Percentiles rank a stretch among this genome's conserved stretches.
Evolutionary conservation across 257 asterid species (phyloP).

Genomic region (Mitragyna speciosa): DNA sequence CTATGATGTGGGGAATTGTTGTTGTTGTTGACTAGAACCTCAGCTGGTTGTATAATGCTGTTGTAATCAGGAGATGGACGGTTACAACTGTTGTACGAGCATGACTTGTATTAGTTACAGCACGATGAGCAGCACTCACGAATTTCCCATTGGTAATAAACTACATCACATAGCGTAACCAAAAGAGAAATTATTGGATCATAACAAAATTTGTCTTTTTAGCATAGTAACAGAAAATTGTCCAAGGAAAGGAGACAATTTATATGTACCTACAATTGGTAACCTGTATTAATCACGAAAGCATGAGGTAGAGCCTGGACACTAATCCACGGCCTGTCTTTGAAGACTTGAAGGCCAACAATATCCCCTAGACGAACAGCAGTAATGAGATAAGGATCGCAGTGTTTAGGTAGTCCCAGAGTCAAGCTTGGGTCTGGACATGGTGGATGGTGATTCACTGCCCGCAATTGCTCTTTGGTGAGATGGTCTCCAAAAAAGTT

Average conservation of each 20-base stretch:
- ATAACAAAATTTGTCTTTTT: too few species aligned
- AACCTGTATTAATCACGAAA: constrained; percentile 30
- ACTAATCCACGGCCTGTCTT: constrained; percentile 29
- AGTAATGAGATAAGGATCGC: constrained; percentile 34
- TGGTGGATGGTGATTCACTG: constrained; percentile 26
- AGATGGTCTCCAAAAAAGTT: constrained; percentile 24
- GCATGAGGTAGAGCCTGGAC: constrained; percentile 31
- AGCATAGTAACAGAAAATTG: neutral
- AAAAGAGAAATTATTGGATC: too few species aligned
- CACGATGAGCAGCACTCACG: constrained; percentile 26
- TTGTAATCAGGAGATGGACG: constrained; percentile 16
- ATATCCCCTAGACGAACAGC: constrained; percentile 30
- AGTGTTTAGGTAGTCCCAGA: constrained; percentile 31
- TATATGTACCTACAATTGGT: constrained; percentile 30
- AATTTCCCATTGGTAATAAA: constrained; percentile 29
- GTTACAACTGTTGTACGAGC: constrained; percentile 24
- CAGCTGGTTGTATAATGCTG: constrained; percentile 11
- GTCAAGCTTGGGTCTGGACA: constrained; percentile 37
- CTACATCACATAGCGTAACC: neutral
- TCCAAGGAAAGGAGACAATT: neutral
- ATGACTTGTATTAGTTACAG: constrained; percentile 20
- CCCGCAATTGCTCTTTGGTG: constrained; percentile 20
- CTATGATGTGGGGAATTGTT: constrained; percentile 6
- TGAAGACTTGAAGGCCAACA: constrained; percentile 33
- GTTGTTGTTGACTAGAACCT: neutral